Evolutionary conservation across 441 rosid genomes (phyloP), one percentile per base, ranked within the genome.

Genomic region (Dalechampia spathulata): DNA sequence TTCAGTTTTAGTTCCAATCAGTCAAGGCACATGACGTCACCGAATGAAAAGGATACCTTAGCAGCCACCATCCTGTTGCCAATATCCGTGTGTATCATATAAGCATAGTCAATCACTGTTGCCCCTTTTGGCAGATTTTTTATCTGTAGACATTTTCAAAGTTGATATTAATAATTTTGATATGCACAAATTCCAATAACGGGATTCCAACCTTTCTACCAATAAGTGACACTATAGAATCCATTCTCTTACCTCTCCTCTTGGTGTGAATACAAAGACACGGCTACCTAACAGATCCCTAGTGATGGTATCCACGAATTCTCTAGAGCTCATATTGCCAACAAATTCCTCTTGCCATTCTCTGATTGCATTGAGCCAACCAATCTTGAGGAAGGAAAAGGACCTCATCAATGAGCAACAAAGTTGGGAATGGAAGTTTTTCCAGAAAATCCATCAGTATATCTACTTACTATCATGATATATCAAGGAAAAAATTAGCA

Each of bases 291-390:
- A 57, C 45, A 93, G 88, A 76, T 93, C 99, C 70, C 86, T 75
- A 12, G 97, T 93, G 51, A 93, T 53, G 47, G 91, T 93, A 63
- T 93, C 99, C 23, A 93, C 99, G 79, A 93, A 93, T 75, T 93
- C 99, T 69, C 99, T 87, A 52, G 99, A 93, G 80, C 83, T 89
- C 99, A 93, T 93, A 76, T 89, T 93, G 72, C 99, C 99, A 57
- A 93, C 99, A 59, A 93, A 93, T 76, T 93, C 97, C 65, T 89
- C 96, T 83, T 93, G 99, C 99, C 99, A 93, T 75, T 93, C 97
- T 62, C 99, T 85, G 55, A 93, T 93, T 53, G 97, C 99, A 65
- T 89, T 93, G 47, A 93, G 89, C 99, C 99, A 93, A 58, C 99
- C 88, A 77, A 93, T 66, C 99, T 93, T 81, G 62, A 83, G 71